Base-by-base conservation (phyloP, 345 rosid genomes). In the Aquilaria malaccensis region DNA sequence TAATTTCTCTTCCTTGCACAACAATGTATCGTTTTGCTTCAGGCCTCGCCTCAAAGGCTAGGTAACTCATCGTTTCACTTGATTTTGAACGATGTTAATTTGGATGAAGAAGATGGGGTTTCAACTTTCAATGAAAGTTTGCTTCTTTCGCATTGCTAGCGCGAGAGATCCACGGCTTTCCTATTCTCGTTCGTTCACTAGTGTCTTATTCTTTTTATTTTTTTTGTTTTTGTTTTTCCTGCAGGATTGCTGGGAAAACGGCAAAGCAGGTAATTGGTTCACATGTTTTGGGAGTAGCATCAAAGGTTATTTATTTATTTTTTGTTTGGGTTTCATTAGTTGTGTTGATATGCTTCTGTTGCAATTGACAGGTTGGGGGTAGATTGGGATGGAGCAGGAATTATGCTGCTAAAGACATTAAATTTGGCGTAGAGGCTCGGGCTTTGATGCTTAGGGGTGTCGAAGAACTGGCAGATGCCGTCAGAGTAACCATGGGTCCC, bases 401-500 rank as follows among this genome's bases (percentile, higher is more conserved):
- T 52, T 79, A 80, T 79, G 88, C 83, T 2, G 87, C 88, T 2
- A 84, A 87, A 70, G 88, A 84, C 30, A 82, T 81, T 2, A 76
- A 31, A 61, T 81, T 84, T 46, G 84, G 89, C 0, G 89, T 86
- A 13, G 87, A 86, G 37, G 89, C 89, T 29, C 74, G 93, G 3
- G 87, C 87, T 58, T 32, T 78, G 73, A 83, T 86, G 93, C 89
- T 86, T 49, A 78, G 61, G 55, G 89, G 92, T 13, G 89, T 81
- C 15, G 86, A 81, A 56, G 92, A 86, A 58, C 81, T 86, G 30
- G 89, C 85, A 30, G 85, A 83, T 70, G 82, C 87, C 12, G 89
- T 86, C 45, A 71, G 65, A 68, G 89, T 86, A 59, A 86, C 93
- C 55, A 83, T 83, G 89, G 93, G 89, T 32, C 94, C 94, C 15